phyloP scores from a whole-genome alignment of 495 filamentous ascomycete species.

The Thermochaetoides thermophila region DNA sequence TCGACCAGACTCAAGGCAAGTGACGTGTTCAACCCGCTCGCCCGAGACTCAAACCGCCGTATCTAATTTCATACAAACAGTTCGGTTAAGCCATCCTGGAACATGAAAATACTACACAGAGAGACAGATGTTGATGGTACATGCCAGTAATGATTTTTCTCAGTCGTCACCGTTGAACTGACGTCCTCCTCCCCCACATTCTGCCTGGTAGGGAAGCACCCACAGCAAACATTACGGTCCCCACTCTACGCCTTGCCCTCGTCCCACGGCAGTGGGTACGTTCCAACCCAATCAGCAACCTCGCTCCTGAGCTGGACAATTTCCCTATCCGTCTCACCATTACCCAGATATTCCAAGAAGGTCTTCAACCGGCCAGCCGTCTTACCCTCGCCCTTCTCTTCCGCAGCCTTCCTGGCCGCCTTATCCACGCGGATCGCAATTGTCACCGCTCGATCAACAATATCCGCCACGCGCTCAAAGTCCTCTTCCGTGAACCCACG shows the following conservation, averaged over 20 bases:
- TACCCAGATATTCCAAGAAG: conserved; percentile 69
- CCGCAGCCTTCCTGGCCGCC: conserved; percentile 57
- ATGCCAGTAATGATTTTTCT: background rate
- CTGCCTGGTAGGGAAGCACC: too few relatives aligned
- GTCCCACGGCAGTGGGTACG: conserved; percentile 77
- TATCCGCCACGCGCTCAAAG: conserved; percentile 78
- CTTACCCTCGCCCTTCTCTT: conserved; percentile 57
- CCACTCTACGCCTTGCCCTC: conserved; percentile 11
- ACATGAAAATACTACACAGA: too few relatives aligned
- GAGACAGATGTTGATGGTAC: too few relatives aligned
- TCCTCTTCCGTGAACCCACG: conserved; percentile 77
- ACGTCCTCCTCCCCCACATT: too few relatives aligned
- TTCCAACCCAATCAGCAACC: conserved; percentile 91
- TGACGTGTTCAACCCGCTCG: conserved; percentile 17
- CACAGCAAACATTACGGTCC: background rate
- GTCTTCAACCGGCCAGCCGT: conserved; percentile 66
- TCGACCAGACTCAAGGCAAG: conserved; percentile 1
- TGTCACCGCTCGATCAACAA: conserved; percentile 80
- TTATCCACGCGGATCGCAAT: conserved; percentile 78
- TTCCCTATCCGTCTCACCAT: conserved; percentile 70
- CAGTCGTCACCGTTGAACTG: background rate
- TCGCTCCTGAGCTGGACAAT: conserved; percentile 77
- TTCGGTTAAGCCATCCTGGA: too few relatives aligned
- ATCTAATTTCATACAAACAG: too few relatives aligned
- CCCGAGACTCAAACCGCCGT: conserved; percentile 7